Base-by-base conservation (phyloP, 1,139 yeast genomes). In the Scheffersomyces lignicola region DNA sequence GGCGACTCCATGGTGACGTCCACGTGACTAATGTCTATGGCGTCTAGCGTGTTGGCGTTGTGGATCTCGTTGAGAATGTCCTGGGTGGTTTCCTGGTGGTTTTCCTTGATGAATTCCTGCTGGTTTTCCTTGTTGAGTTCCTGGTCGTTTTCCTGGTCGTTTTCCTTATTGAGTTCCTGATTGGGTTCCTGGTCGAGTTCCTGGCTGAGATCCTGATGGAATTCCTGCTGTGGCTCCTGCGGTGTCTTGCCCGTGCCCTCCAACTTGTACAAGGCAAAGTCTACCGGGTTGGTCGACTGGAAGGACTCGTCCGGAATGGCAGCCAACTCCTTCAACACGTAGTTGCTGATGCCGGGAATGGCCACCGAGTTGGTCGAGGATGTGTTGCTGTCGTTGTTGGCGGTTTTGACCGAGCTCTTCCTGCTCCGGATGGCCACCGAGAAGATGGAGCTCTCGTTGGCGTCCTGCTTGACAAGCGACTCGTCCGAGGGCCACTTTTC, bases 281-380 rank as follows among this genome's bases (percentile, higher is more conserved):
- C 76, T n/a, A 89, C 68, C 0, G 96, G 96, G 42, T 65, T 62
- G 18, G 76, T 81, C 18, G 76, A 80, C 25, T 72, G 77, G 31
- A 75, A 65, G 1, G 82, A 67, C 39, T 83, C 90, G 53, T 88
- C 96, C 0, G 96, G 90, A 32, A 88, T 80, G 2, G 83, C 83
- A 1, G 92, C 90, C 35, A 86, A 68, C 49, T 81, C 87, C 32
- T 80, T 81, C 33, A 84, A 74, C 2, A 80, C 83, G 35, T 69
- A 69, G 36, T 70, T 72, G 38, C 83, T 76, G 32, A 82, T 76
- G 3, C 88, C 89, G 0, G 85, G 83, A 40, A 77, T 78, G 5
- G 64, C 76, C 37, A 57, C 70, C 1, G 74, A 68, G 34, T 58
- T 58, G 22, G 54, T 49, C 1, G 65, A 52, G 4, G 45, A 38